These are phyloP conservation scores for Triticum dicoccoides DNA, from an alignment of 176 grass and related monocot genomes.

Conservation along the genomic window DNA sequence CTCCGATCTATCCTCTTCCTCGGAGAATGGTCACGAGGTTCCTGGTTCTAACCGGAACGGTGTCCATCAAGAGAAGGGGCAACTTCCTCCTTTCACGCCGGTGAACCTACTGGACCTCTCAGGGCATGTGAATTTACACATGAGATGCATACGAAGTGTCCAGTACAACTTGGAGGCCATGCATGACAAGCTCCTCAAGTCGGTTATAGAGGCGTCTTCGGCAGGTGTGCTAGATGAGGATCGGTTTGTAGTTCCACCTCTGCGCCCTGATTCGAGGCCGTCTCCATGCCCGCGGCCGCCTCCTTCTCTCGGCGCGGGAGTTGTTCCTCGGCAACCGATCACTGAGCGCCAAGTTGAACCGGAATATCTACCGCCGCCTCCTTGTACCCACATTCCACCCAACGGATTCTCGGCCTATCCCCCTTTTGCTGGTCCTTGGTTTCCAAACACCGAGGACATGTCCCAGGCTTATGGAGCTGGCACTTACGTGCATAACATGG, in stretches of 20 bases:
- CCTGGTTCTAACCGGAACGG: slow-evolving; percentile 7
- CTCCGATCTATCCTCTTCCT: slow-evolving; percentile 12
- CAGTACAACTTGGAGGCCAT: slow-evolving; percentile 49
- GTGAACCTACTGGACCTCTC: slow-evolving; percentile 46
- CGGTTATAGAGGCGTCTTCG: slow-evolving; percentile 11
- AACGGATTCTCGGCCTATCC: background rate
- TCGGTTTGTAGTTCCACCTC: background rate
- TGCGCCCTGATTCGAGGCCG: background rate
- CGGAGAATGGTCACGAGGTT: slow-evolving; percentile 31
- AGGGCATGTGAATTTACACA: slow-evolving; percentile 44
- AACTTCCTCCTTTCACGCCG: slow-evolving; percentile 15
- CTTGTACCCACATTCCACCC: background rate
- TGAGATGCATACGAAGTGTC: slow-evolving; percentile 44
- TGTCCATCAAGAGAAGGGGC: slow-evolving; percentile 10
- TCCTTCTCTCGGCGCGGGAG: slow-evolving; percentile 32
- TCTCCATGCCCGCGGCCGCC: background rate
- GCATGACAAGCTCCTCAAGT: slow-evolving; percentile 29
- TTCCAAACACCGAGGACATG: slow-evolving; percentile 1
- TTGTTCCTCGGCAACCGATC: slow-evolving; percentile 14
- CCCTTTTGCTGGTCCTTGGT: slow-evolving; percentile 8
- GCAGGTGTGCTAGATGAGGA: slow-evolving; percentile 25
- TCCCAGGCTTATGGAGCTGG: slow-evolving; percentile 33
- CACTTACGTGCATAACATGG: slow-evolving; percentile 38
- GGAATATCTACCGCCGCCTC: background rate
- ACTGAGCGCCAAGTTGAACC: slow-evolving; percentile 22